Evolutionary conservation across 2,329 filamentous ascomycete species (phyloP), one percentile per base, ranked within the genome.

Genomic region (Ceratocystis harringtonii): DNA sequence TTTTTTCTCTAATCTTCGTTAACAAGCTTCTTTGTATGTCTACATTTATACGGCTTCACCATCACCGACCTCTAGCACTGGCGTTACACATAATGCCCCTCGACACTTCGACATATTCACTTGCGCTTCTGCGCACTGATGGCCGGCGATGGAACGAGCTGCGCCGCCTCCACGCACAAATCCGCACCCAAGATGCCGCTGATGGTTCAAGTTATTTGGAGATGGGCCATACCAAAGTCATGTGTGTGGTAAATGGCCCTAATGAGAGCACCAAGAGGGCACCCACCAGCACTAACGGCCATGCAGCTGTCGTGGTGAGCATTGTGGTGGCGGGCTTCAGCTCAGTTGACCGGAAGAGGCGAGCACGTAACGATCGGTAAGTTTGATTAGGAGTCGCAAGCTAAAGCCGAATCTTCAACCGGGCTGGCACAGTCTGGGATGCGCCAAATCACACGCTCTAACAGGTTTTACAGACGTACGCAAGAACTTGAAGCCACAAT

Each of bases 71-170:
- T n/a, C 30, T 48, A 58, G 10, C 6, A 62, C 22, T n/a, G n/a
- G 41, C 43, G 22, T 50, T 41, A n/a, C 12, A 32, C 43, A 55
- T 32, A 19, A 96, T 96, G 92, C 92, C 92, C 67, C 89, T 97
- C 74, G 92, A 96, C 77, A 96, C 91, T 6, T 92, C 90, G 12
- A 91, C 89, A 63, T 97, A 96, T 80, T 85, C 85, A 62, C 84
- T 96, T 68, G 91, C 90, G 68, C 87, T 94, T 64, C 81, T 92
- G 68, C 87, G 88, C 72, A 85, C 90, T 69, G 92, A 88, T 73
- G 88, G 89, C 68, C 86, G 94, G 68, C 86, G 94, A 71, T 99
- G 94, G 94, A 97, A 99, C 78, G 94, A 99, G 75, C 84, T 99
- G 48, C 90, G 94, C 32, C 86, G 90, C 6, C 82, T 96, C 62